Evolutionary conservation across 345 rosid species (phyloP).

Genomic region (Balakata baccata): DNA sequence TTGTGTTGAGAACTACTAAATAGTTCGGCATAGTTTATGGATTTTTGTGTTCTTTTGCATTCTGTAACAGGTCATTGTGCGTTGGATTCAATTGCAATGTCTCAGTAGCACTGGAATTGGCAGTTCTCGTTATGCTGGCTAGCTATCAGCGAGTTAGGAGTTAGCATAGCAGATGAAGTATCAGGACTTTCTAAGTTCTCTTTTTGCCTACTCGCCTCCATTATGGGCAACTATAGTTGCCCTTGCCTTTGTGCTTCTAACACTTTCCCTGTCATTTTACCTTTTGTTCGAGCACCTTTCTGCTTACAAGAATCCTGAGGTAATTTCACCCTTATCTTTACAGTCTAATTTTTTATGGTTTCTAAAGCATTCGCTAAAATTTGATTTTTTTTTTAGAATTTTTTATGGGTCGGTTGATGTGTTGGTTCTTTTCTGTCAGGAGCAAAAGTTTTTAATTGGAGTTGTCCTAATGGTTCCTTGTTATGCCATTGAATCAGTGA

Average conservation of each 20-base stretch:
- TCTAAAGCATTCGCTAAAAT: background rate
- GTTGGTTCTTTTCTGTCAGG: constrained; percentile 45
- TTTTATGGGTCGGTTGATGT: background rate
- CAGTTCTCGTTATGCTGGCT: constrained; percentile 10
- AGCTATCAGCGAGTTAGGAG: background rate
- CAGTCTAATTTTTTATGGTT: background rate
- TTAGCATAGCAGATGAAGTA: constrained; percentile 19
- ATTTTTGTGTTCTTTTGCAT: background rate
- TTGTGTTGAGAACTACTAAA: background rate
- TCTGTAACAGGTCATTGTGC: background rate
- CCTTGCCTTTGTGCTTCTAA: constrained; percentile 48
- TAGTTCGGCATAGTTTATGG: background rate
- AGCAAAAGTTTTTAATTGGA: constrained; percentile 93
- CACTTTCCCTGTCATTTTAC: constrained; percentile 70
- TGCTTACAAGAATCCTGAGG: constrained; percentile 98
- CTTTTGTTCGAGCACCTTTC: constrained; percentile 92
- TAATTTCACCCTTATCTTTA: constrained; percentile 9
- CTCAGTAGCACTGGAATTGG: background rate
- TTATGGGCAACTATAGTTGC: constrained; percentile 69
- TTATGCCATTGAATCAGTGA: constrained; percentile 87
- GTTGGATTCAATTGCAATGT: background rate
- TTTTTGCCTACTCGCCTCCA: constrained; percentile 19
- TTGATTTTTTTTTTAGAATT: no score
- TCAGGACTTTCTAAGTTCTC: constrained; percentile 10
- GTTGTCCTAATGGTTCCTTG: constrained; percentile 99